Evolutionary conservation across 768 basidiomycete genomes (phyloP), one percentile per base, ranked within the genome.

Genomic region (Russula abietina): DNA sequence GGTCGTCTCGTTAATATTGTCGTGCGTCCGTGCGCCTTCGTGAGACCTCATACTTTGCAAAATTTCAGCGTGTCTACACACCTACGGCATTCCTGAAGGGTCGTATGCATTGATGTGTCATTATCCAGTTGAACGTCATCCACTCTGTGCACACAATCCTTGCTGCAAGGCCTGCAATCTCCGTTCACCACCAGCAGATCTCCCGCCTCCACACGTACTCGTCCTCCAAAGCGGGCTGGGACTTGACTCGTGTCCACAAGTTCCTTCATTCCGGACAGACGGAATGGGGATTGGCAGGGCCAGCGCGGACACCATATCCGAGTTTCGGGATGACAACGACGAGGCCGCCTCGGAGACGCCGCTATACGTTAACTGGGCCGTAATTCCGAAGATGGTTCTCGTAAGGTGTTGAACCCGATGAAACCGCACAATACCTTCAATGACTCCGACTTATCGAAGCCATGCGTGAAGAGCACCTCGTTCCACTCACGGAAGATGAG

Each of bases 61-160:
- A 92, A 69, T 92, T 87, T 67, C 90, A 91, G 71, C 77, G 80
- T 36, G 73, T 91, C 4, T 91, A 91, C 71, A 83, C 82, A 0
- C 89, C 90, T 2, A 84, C 79, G 19, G 85, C 86, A 0, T 91
- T 91, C 70, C 83, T 83, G 24, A 81, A 84, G 59, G 91, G 92
- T 67, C 83, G 87, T 24, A 79, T 88, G 14, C 80, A 87, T 19
- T 93, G 90, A 90, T 83, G 90, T 16, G 82, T 86, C 0, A 83
- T 93, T 51, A 89, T 93, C 60, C 91, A 91, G 69, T 81, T 91
- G 68, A 91, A 91, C 71, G 79, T 93, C 65, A 84, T 90, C 39
- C 86, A 88, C 52, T 90, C 89, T 14, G 76, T 91, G 57, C 86
- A 86, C 57, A 81, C 81, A 32, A 89, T 92, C 61, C 80, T 91